Evolutionary conservation across 352 stramenopile species (phyloP), one percentile per base, ranked within the genome.

Genomic region (Pelagophyceae sp.): DNA sequence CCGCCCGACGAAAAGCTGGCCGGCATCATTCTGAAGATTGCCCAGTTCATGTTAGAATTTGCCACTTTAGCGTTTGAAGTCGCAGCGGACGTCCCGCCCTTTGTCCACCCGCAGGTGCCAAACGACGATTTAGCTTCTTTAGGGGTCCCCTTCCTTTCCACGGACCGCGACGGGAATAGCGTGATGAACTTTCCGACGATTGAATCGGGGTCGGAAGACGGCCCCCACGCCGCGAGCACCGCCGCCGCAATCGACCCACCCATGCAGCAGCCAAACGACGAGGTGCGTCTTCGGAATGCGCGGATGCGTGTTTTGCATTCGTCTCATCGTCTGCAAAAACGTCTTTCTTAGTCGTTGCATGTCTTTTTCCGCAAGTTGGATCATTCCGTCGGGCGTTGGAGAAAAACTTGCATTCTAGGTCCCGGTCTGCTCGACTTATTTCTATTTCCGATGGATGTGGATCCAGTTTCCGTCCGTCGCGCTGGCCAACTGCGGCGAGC

Each of bases 401-500:
- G n/a, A n/a, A n/a, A n/a, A n/a, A n/a, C n/a, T n/a, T n/a, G n/a
- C n/a, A n/a, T n/a, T n/a, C n/a, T n/a, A 86, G 58, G 77, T 85
- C 51, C 81, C 81, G 27, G 29, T 79, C 31, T 83, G 80, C 74
- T 83, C 81, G 27, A 85, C 81, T 1, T 87, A 87, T 35, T 86
- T 83, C 65, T 87, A 83, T 35, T 72, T 83, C 45, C 75, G 85
- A 11, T 89, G 85, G 85, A 87, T 89, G 82, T 89, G 85, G 85
- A 87, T 89, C 50, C 82, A 89, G 60, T 89, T 87, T 72, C 85
- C 85, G 23, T 82, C 72, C 76, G 81, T 89, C 38, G 83, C 85
- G n/a, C 76, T 89, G 33, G 81, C 80, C 25, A 87, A 87, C 77
- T 87, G 84, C 70, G 83, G 82, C 15, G 61, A 72, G 29, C 78